phyloP scores from a whole-genome alignment of 331 rosid species.

The Ulmus americana region DNA sequence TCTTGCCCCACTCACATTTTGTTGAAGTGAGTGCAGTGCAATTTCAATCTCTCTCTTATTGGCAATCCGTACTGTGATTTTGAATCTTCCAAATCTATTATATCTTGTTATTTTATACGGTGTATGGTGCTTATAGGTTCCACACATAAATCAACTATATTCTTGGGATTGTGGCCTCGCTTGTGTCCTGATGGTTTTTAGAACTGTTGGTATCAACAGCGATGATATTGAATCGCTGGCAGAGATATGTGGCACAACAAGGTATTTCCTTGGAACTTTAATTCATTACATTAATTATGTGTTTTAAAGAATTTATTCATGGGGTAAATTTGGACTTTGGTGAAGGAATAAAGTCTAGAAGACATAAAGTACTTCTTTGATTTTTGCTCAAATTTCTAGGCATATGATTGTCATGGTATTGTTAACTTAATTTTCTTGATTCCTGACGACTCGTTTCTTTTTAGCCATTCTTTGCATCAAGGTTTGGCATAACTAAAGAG shows the following conservation, averaged over 20 bases:
- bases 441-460: background rate
- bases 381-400: background rate
- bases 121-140: conserved; percentile 61
- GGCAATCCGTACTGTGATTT: background rate
- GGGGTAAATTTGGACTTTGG: conserved; percentile 17
- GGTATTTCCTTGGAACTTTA: conserved; percentile 41
- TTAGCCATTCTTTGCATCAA: background rate
- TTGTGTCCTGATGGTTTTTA: conserved; percentile 73
- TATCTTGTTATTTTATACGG: conserved; percentile 5
- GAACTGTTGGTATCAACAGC: conserved; percentile 52
- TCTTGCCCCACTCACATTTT: conserved; percentile 39
- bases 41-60: conserved; percentile 1
- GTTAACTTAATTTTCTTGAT: background rate
- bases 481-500: background rate
- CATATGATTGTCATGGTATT: background rate
- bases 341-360: conserved; percentile 4
- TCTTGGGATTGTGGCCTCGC: conserved; percentile 99
- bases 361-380: background rate
- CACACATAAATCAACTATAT: conserved; percentile 65
- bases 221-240: conserved; percentile 52
- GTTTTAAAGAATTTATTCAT: conserved; percentile 10
- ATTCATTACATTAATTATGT: conserved; percentile 21
- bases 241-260: conserved; percentile 63
- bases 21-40: conserved; percentile 56
- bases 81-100: background rate